Evolutionary conservation across 2,329 filamentous ascomycete genomes (phyloP), one percentile per base, ranked within the genome.

Genomic region (Sphaerostilbella broomeana): DNA sequence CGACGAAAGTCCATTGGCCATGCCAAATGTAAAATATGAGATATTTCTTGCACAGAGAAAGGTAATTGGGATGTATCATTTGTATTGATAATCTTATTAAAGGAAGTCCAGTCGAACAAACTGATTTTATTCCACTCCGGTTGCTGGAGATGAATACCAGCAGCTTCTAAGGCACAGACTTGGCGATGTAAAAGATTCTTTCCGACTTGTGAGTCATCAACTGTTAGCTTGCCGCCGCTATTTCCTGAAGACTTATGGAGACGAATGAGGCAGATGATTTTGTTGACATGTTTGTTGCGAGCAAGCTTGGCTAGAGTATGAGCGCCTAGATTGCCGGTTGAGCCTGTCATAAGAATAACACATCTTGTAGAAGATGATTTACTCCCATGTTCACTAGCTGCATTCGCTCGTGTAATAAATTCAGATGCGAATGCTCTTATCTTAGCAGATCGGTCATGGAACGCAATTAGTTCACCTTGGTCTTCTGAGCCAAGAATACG

Each of bases 1-100:
- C 47, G 47, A n/a, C 46, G 46, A 10, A 47, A 53, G 45, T 51
- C 48, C 50, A 53, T 53, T 6, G 50, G 50, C 50, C 50, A 53
- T 5, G 49, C 50, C 7, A 47, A 46, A 26, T 53, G 50, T 16
- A 53, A 15, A 16, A 53, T 27, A 17, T 51, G 49, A 1, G 50
- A 25, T 11, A 40, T 25, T 5, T 45, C 43, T 5, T 40, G 30
- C 0, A 43, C 43, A 9, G 50, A 47, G 33, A 51, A 43, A 13
- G 49, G 38, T 5, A 48, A 35, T 12, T 50, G 28, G 7, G 42
- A 32, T 9, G 45, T 32, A 11, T 50, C 22, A 36, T 52, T 51
- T 27, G 29, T 4, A n/a, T n/a, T n/a, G n/a, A n/a, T n/a, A n/a
- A n/a, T n/a, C n/a, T n/a, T n/a, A n/a, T n/a, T n/a, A n/a, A n/a